Evolutionary conservation across 1,284 basidiomycete species (phyloP).

Genomic region (Entoloma clypeatum): DNA sequence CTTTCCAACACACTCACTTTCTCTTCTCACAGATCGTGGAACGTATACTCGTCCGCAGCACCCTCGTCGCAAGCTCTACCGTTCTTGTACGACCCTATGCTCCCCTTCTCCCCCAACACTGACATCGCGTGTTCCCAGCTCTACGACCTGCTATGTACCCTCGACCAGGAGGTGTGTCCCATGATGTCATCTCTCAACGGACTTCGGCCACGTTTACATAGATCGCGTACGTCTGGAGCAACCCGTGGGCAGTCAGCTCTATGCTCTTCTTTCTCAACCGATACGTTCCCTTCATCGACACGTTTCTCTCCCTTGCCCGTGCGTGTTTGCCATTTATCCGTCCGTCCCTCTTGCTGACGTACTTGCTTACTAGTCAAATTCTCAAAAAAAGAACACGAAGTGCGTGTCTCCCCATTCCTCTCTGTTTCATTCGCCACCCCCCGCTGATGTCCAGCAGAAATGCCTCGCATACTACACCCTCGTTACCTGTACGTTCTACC

Average conservation of each 20-base stretch:
- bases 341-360: neutral
- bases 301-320: conserved; percentile 34
- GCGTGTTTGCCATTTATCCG: conserved; percentile 13
- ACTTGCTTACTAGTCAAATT: conserved; percentile 24
- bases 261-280: conserved; percentile 38
- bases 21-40: conserved; percentile 8
- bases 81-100: conserved; percentile 7
- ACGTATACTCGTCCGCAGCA: conserved; percentile 10
- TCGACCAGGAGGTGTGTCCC: conserved; percentile 35
- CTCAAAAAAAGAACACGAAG: conserved; percentile 25
- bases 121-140: conserved; percentile 19
- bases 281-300: conserved; percentile 41
- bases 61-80: conserved; percentile 12
- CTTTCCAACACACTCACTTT: too few relatives aligned
- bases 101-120: neutral
- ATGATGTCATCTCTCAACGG: neutral
- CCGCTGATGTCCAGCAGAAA: conserved; percentile 20
- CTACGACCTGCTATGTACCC: conserved; percentile 36
- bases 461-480: conserved; percentile 26
- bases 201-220: conserved; percentile 14
- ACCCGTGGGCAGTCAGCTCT: conserved; percentile 32
- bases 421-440: too few relatives aligned
- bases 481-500: conserved; percentile 27
- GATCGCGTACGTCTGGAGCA: conserved; percentile 37
- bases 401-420: conserved; percentile 18